A percentile compares a stretch with the other conserved stretches of the same genome.
Evolutionary conservation across 768 basidiomycete genomes (phyloP).

Genomic region (Coprinopsis sp.): DNA sequence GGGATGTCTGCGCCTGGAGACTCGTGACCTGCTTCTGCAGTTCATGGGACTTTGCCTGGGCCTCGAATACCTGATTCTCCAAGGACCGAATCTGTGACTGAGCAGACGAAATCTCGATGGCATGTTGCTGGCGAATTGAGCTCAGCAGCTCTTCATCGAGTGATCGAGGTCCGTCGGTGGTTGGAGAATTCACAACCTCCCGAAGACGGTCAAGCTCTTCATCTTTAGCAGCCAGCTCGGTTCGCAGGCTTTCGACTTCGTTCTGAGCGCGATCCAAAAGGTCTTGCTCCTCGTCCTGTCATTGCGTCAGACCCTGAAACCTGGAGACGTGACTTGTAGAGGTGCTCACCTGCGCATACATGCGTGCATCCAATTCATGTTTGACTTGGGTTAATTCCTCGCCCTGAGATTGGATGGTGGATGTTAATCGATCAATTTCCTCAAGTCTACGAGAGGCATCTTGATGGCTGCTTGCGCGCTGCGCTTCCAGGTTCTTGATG

Average conservation of each 20-base stretch:
- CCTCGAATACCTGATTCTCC: constrained; percentile 69
- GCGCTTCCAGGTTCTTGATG: constrained; percentile 56
- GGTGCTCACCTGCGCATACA: constrained; percentile 32
- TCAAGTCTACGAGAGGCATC: constrained; percentile 50
- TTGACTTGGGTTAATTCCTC: constrained; percentile 52
- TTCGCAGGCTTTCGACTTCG: constrained; percentile 67
- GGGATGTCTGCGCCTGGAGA: constrained; percentile 38
- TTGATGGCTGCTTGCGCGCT: constrained; percentile 57
- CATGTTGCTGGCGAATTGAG: constrained; percentile 68
- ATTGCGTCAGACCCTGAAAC: background rate
- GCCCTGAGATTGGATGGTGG: constrained; percentile 39
- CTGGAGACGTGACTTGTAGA: background rate
- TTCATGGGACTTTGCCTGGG: constrained; percentile 61
- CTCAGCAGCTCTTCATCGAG: constrained; percentile 73
- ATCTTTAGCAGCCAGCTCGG: constrained; percentile 57
- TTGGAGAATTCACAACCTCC: constrained; percentile 39
- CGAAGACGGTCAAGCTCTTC: constrained; percentile 62
- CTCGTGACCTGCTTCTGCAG: constrained; percentile 63
- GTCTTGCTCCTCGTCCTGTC: constrained; percentile 55
- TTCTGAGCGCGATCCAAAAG: constrained; percentile 60
- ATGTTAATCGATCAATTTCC: constrained; percentile 52
- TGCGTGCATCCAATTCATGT: constrained; percentile 46
- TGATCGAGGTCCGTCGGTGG: constrained; percentile 40
- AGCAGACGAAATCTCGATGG: constrained; percentile 74
- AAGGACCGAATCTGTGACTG: constrained; percentile 76